Base-by-base conservation (phyloP, 768 basidiomycete species). In the Boletus bicolor region DNA sequence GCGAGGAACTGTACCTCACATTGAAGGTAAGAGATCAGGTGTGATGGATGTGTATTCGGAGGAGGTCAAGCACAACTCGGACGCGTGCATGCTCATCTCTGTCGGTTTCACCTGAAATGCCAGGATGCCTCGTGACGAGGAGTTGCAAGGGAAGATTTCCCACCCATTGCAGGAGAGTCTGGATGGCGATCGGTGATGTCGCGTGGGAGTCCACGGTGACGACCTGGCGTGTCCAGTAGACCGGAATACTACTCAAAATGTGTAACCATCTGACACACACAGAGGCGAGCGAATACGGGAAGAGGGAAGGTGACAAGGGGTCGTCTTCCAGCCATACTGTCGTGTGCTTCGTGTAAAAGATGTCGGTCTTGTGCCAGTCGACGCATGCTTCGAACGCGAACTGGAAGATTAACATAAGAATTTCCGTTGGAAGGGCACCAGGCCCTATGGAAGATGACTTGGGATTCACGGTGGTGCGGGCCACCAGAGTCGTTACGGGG, bases 221-320 rank as follows among this genome's bases (percentile, higher is more conserved):
- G 49, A 64, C 48, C 39, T 53, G 46, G 42, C 63, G 59, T 32
- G 62, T 63, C 62, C 62, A 63, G 51, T 55, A 63, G 19, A 48
- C 58, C 7, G 59, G 50, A n/a, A 53, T 35, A 11, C 24, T 52
- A 30, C 47, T 47, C 45, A 64, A 19, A 12, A 63, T 51, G 32
- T 55, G 63, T 5, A 51, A 43, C 62, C 62, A 63, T 30, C 59
- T 48, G 41, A 47, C 17, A 30, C 63, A 63, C 19, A 64, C 63
- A 6, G 53, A 58, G n/a, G 63, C 59, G 34, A 37, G 42, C 17
- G 50, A 46, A 30, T 54, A 59, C 7, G 58, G 58, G 32, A 52
- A 60, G 36, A 54, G 51, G 11, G 41, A 44, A 21, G 50, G 56
- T 3, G 56, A 48, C 24, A 53, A 44, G n/a, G 57, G 37, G n/a